These are phyloP conservation scores for Orbilia oligospora DNA, from an alignment of 2,329 filamentous ascomycete species.

Conservation along the genomic window DNA sequence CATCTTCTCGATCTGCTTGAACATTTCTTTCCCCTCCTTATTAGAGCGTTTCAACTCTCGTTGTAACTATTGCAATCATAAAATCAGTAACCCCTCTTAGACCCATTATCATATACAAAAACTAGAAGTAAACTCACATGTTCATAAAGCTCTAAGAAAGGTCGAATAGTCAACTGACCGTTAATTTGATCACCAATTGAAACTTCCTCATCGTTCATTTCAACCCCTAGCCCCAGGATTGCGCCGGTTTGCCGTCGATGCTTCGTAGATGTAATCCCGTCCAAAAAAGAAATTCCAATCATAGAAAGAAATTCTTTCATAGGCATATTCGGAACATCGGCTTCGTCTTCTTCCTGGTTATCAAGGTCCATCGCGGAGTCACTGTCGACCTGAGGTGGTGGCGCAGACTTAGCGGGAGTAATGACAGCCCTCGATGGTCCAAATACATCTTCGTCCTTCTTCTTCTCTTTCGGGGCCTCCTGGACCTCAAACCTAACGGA, in stretches of 20 bases:
- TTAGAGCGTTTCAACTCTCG: slow-evolving; percentile 96
- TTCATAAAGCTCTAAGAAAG: slow-evolving; percentile 94
- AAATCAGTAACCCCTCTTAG: slow-evolving; percentile 60
- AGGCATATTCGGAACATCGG: slow-evolving; percentile 73
- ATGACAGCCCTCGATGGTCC: slow-evolving; percentile 32
- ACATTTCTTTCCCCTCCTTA: slow-evolving; percentile 88
- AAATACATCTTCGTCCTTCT: slow-evolving; percentile 42
- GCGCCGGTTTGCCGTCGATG: slow-evolving; percentile 72
- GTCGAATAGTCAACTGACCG: slow-evolving; percentile 89
- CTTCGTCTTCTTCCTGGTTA: slow-evolving; percentile 71
- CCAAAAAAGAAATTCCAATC: slow-evolving; percentile 98
- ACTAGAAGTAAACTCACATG: slow-evolving; percentile 73
- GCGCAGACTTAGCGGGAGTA: background rate
- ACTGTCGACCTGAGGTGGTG: background rate
- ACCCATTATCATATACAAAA: background rate
- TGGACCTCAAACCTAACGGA: slow-evolving; percentile 51
- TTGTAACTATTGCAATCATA: slow-evolving; percentile 74
- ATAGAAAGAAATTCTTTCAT: slow-evolving; percentile 93
- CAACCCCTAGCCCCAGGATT: slow-evolving; percentile 62
- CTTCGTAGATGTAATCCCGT: slow-evolving; percentile 90
- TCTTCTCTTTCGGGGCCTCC: slow-evolving; percentile 31
- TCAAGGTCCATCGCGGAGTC: slow-evolving; percentile 64
- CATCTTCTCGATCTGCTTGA: slow-evolving; percentile 90
- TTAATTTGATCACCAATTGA: slow-evolving; percentile 75
- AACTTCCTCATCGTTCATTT: slow-evolving; percentile 67